These are phyloP conservation scores for Asterophora lycoperdoides DNA, from an alignment of 768 basidiomycete genomes.

Conservation along the genomic window DNA sequence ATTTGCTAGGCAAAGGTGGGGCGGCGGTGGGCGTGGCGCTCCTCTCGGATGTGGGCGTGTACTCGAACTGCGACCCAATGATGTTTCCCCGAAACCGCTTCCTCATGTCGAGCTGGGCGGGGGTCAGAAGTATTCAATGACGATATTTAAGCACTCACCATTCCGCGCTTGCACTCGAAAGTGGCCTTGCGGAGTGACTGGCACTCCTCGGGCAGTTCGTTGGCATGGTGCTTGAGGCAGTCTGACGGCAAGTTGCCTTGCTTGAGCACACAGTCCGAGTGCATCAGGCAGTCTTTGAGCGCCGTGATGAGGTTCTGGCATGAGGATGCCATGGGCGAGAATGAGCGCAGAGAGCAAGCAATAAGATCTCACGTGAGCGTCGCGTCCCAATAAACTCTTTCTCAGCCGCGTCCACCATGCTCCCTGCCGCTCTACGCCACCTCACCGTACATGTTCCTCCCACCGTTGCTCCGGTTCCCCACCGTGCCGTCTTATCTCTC, in stretches of 20 bases:
- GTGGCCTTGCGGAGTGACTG: constrained; percentile 74
- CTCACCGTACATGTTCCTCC: constrained; percentile 43
- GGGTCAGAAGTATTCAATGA: background rate
- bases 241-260: constrained; percentile 77
- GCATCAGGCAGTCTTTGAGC: constrained; percentile 79
- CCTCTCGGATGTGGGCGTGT: constrained; percentile 30
- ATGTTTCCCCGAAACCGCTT: constrained; percentile 78
- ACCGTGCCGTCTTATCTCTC: constrained; percentile 69
- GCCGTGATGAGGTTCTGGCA: constrained; percentile 74
- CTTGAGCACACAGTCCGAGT: constrained; percentile 84
- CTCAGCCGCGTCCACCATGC: constrained; percentile 21
- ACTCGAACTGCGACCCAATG: constrained; percentile 49
- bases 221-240: constrained; percentile 69
- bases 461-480: constrained; percentile 55
- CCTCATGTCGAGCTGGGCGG: constrained; percentile 73
- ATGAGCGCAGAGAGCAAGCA: background rate
- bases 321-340: constrained; percentile 62
- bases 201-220: constrained; percentile 80
- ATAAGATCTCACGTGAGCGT: constrained; percentile 3
- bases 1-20: constrained; percentile 13
- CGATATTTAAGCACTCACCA: constrained; percentile 45
- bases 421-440: constrained; percentile 35
- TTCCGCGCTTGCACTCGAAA: constrained; percentile 87
- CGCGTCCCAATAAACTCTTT: background rate
- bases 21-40: constrained; percentile 6